Evolutionary conservation across 768 basidiomycete species (phyloP).

Genomic region (Amanita jacksonii): DNA sequence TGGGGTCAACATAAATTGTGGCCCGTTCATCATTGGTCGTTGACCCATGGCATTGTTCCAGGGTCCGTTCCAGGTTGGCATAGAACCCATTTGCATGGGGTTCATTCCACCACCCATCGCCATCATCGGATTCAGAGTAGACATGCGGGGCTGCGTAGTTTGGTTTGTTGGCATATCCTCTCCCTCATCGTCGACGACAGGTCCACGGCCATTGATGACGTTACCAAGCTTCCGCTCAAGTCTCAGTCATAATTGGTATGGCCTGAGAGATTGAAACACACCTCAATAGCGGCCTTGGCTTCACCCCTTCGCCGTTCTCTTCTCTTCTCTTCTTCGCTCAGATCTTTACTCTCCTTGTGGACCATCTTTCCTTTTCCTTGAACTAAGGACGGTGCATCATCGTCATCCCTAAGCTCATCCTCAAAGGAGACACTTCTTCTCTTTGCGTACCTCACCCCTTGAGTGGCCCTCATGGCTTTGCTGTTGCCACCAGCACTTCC

Average conservation of each 20-base stretch:
- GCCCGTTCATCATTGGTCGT: constrained; percentile 30
- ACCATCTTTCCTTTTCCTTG: neutral
- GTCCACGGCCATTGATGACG: constrained; percentile 71
- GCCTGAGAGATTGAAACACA: constrained; percentile 26
- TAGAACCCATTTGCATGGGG: constrained; percentile 23
- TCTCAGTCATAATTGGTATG: neutral
- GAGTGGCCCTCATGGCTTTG: constrained; percentile 26
- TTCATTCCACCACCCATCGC: constrained; percentile 24
- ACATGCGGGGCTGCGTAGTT: constrained; percentile 29
- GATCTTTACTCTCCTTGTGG: constrained; percentile 27
- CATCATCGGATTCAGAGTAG: constrained; percentile 38
- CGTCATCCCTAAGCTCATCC: constrained; percentile 28
- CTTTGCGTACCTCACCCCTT: constrained; percentile 29
- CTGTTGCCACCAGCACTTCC: constrained; percentile 18
- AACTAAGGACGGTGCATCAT: constrained; percentile 1
- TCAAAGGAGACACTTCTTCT: constrained; percentile 64
- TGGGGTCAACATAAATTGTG: constrained; percentile 34
- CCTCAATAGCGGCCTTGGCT: constrained; percentile 85
- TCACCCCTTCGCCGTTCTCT: constrained; percentile 70
- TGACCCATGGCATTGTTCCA: constrained; percentile 19
- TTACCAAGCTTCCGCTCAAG: constrained; percentile 59
- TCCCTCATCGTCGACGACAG: constrained; percentile 45
- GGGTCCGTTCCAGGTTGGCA: constrained; percentile 17
- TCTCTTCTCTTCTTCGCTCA: constrained; percentile 42
- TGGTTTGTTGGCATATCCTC: constrained; percentile 40